Percentiles rank a stretch among this genome's conserved stretches.
Evolutionary conservation across 139 green algal species (phyloP).

Genomic region (Chlorella sp.): DNA sequence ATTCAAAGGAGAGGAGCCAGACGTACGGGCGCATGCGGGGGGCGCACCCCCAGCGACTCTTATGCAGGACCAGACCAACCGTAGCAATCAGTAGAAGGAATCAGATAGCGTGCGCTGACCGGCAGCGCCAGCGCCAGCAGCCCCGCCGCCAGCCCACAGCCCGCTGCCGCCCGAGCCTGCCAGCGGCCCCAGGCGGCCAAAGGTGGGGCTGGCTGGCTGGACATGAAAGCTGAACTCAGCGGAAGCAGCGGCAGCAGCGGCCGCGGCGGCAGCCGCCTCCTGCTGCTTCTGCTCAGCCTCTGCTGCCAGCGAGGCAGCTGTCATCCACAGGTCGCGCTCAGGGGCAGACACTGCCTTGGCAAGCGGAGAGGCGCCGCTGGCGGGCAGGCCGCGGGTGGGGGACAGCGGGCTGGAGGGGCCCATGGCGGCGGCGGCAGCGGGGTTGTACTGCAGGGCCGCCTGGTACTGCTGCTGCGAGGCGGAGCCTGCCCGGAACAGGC

Average conservation of each 20-base stretch:
- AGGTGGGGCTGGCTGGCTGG: conserved; percentile 25
- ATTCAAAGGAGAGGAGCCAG: no score
- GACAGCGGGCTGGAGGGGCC: neutral
- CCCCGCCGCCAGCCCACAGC: conserved; percentile 3
- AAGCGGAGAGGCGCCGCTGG: neutral
- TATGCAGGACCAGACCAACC: neutral
- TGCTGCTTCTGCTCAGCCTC: conserved; percentile 31
- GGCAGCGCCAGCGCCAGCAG: neutral
- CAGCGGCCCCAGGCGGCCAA: neutral
- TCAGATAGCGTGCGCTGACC: conserved; percentile 11
- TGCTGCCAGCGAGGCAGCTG: conserved; percentile 16
- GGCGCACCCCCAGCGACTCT: no score
- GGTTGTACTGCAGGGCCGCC: neutral
- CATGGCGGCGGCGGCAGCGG: neutral
- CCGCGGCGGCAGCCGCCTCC: neutral
- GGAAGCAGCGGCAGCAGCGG: neutral
- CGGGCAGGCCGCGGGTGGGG: conserved; percentile 18
- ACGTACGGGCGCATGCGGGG: no score
- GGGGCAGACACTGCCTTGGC: conserved; percentile 25
- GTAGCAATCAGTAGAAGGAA: neutral
- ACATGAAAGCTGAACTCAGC: conserved; percentile 23
- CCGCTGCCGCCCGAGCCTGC: neutral
- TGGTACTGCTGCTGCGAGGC: neutral
- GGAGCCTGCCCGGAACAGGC: conserved; percentile 5
- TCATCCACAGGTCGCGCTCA: conserved; percentile 24